Evolutionary conservation across 176 grass and related monocot species (phyloP), one percentile per base, ranked within the genome.

Genomic region (Oryza longistaminata): DNA sequence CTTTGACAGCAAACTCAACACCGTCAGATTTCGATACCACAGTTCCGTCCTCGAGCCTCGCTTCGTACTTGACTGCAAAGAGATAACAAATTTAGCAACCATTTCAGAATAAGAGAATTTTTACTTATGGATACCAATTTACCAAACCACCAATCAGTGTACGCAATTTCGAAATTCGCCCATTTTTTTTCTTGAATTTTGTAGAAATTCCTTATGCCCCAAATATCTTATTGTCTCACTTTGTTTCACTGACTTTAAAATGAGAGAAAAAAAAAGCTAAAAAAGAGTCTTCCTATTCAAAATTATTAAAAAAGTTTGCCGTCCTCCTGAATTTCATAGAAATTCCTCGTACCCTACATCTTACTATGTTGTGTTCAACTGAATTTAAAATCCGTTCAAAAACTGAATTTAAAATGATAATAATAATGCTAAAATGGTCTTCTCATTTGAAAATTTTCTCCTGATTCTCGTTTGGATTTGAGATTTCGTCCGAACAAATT

Each of bases 1-100:
- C 93, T 85, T 92, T 93, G 17, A 98, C 85, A 6, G 87, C 87
- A 74, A 93, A 98, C 50, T 98, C 96, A 45, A 88, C 89, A 33
- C 87, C 93, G 34, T 93, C 91, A 16, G 93, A 95, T 13, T 88
- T 93, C 21, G 87, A 98, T 5, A 98, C 60, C 7, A 95, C 73
- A 1, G 89, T 87, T 66, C 96, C 93, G 89, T 95, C 87, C 64
- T 95, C 96, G 7, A 95, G 84, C 24, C 85, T 78, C 0, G 91
- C 93, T 46, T 95, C 91, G 25, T 95, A 98, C 81, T 91, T 93
- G 12, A 95, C 93, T 98, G 65, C 11, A 88, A 34, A 34, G 0
- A 1, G 19, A 9, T 8, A 74, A 44, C 43, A 19, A n/a, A n/a
- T 58, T 31, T 11, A 73, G 29, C 21, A 48, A 75, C 39, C 17